phyloP scores from a whole-genome alignment of 345 rosid species.

The Cardiospermum halicacabum region DNA sequence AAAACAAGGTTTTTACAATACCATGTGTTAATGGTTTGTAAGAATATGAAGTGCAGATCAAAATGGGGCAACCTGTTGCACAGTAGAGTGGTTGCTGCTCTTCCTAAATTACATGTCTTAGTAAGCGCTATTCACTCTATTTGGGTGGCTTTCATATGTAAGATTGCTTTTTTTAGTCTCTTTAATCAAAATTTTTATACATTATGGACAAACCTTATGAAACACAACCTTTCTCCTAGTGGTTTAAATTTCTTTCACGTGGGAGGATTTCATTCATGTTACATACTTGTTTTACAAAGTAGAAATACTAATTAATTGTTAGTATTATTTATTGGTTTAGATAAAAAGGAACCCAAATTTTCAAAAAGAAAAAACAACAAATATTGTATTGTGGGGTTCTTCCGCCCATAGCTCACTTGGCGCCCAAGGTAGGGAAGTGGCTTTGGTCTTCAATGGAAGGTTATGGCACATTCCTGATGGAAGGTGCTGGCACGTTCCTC shows the following conservation, averaged over 20 bases:
- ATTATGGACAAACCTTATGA: slow-evolving; percentile 14
- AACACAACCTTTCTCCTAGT: not conserved
- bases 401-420: slow-evolving; percentile 33
- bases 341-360: slow-evolving; percentile 25
- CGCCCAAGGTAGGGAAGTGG: slow-evolving; percentile 72
- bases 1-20: too few species aligned
- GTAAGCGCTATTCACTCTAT: slow-evolving; percentile 4
- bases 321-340: slow-evolving; percentile 10
- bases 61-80: slow-evolving; percentile 66
- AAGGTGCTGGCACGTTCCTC: slow-evolving; percentile 38
- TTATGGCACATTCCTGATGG: slow-evolving; percentile 26
- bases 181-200: slow-evolving; percentile 10
- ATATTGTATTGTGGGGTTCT: slow-evolving; percentile 7
- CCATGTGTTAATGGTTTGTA: too few species aligned
- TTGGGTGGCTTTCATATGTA: slow-evolving; percentile 12
- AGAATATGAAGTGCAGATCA: slow-evolving; percentile 63
- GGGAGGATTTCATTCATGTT: slow-evolving; percentile 15
- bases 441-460: slow-evolving; percentile 60
- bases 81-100: slow-evolving; percentile 76
- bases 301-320: slow-evolving; percentile 12
- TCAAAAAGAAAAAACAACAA: slow-evolving; percentile 4
- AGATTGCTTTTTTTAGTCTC: slow-evolving; percentile 14
- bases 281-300: too few species aligned
- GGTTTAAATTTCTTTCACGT: not conserved
- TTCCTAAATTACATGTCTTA: slow-evolving; percentile 23